A percentile compares a stretch with the other conserved stretches of the same genome.
Conservation (phyloP, 306 rosid species). For the Acacia acuminata region DNA sequence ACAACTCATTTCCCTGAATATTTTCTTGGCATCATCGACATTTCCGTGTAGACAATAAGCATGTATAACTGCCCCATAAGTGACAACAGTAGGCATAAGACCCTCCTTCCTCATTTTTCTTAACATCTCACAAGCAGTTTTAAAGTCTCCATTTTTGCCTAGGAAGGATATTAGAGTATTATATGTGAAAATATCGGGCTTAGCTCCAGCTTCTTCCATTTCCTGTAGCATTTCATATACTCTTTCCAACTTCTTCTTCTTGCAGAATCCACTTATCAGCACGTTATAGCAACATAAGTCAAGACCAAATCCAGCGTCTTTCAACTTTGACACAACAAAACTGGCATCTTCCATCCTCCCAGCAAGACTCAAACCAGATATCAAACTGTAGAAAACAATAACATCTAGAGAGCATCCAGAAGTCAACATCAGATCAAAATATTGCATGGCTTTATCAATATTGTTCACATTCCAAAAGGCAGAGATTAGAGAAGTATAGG, state of each 20-base stretch:
- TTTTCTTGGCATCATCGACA: slow-evolving; percentile 56
- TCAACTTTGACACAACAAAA: slow-evolving; percentile 58
- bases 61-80: slow-evolving; percentile 74
- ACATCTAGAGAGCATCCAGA: slow-evolving; percentile 68
- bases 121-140: slow-evolving; percentile 44
- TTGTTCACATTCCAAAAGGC: too few species aligned
- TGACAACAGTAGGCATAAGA: slow-evolving; percentile 56
- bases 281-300: slow-evolving; percentile 64
- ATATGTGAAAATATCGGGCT: slow-evolving; percentile 69
- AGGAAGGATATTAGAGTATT: slow-evolving; percentile 70
- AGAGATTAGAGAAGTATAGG: too few species aligned
- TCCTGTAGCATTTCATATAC: slow-evolving; percentile 57
- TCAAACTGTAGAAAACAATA: slow-evolving; percentile 59
- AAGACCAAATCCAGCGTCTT: slow-evolving; percentile 65
- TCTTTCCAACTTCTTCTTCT: slow-evolving; percentile 58
- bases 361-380: slow-evolving; percentile 70
- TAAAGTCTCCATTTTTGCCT: slow-evolving; percentile 58
- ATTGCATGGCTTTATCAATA: too few species aligned
- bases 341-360: slow-evolving; percentile 85
- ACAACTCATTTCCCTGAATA: slow-evolving; percentile 58
- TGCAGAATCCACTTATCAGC: slow-evolving; percentile 70
- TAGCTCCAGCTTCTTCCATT: slow-evolving; percentile 65
- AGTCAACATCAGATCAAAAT: slow-evolving; percentile 59
- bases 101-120: slow-evolving; percentile 63
- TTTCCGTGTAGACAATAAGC: slow-evolving; percentile 62